Evolutionary conservation across 1,284 basidiomycete species (phyloP), one percentile per base, ranked within the genome.

Genomic region (Pseudozyma tsukubaensis): DNA sequence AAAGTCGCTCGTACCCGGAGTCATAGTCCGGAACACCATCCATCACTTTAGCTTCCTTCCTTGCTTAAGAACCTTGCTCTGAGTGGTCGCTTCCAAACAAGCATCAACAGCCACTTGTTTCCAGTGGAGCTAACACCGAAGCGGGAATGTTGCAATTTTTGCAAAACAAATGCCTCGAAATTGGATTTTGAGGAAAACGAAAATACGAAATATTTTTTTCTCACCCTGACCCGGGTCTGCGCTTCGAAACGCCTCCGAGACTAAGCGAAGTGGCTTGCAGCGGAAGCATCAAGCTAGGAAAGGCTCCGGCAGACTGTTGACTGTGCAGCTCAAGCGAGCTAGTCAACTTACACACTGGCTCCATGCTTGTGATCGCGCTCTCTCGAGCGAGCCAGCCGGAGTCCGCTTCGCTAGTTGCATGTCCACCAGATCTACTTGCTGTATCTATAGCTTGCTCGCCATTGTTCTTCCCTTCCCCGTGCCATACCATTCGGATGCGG

Each of bases 231-330:
- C 24, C 24, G 6, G 24, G 24, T 49, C 47, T 49, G 32, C 29
- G 47, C 21, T 21, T 11, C 3, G 18, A 45, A 10, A 10, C 44
- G 12, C 44, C 19, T 45, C 14, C 44, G 32, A 49, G 34, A 29
- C 40, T 42, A 35, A 54, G 42, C 52, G 40, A 44, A 18, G 52
- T 42, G 52, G 52, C 57, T 59, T 66, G 56, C 63, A 59, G 63
- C 63, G 63, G 63, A 59, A 66, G 35, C 32, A n/a, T 32, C 49
- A n/a, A 35, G 18, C 14, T 9, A 16, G 32, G 13, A 42, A 14
- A 7, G 24, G 24, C 24, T 29, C 24, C 24, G 24, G 24, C 24
- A 29, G 24, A 34, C 1, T 35, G 19, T 44, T 12, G 18, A 14
- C 24, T 29, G 24, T 29, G 24, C 24, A 29, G 32, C 40, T 11